Conservation (phyloP, 345 rosid genomes). For the Turnera subulata region DNA sequence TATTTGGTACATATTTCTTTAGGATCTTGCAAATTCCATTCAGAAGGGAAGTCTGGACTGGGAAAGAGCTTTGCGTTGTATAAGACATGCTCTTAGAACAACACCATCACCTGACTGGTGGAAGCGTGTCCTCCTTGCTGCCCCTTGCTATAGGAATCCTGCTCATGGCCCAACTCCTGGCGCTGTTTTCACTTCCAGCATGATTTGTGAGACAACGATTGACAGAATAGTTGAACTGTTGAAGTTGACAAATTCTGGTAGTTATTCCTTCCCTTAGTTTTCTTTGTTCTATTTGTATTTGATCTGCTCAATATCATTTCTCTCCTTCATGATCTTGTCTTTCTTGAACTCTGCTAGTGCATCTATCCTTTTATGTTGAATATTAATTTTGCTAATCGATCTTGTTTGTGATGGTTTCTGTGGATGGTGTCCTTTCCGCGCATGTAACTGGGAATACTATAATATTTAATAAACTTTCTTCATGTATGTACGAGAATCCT, state of each 20-base stretch:
- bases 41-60: constrained; percentile 96
- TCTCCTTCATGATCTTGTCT: not conserved
- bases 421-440: too few species aligned
- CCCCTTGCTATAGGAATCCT: constrained; percentile 71
- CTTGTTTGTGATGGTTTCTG: not conserved
- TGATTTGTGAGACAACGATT: constrained; percentile 93
- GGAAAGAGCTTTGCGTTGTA: constrained; percentile 98
- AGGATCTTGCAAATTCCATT: constrained; percentile 91
- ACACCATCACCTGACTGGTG: constrained; percentile 99
- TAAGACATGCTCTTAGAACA: constrained; percentile 89
- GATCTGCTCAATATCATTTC: not conserved
- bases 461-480: too few species aligned
- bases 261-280: constrained; percentile 21
- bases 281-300: not conserved
- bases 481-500: too few species aligned
- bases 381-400: not conserved
- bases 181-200: constrained; percentile 87
- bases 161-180: constrained; percentile 81
- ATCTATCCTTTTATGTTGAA: not conserved
- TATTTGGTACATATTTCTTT: not conserved
- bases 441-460: too few species aligned
- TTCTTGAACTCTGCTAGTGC: not conserved
- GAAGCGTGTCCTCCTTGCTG: constrained; percentile 96
- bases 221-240: constrained; percentile 88
- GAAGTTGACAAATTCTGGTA: constrained; percentile 91